Conservation (phyloP, 495 filamentous ascomycete species). For the Penicillium paxilli region DNA sequence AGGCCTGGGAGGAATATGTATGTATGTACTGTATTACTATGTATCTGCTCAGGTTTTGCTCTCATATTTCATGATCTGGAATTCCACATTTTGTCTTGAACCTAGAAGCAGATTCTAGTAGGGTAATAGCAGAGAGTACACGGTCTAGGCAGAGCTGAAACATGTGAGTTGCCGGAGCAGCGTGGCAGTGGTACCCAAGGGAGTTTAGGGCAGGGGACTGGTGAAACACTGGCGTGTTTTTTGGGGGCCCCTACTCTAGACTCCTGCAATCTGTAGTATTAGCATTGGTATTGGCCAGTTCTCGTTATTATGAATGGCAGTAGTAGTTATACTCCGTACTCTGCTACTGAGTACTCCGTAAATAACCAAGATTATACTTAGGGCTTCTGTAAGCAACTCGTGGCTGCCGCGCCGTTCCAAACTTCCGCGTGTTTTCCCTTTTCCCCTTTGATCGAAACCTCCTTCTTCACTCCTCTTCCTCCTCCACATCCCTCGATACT, state of each 20-base stretch:
- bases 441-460: not conserved
- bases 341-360: too few relatives aligned
- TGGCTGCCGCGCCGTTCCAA: too few relatives aligned
- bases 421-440: not conserved
- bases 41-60: too few relatives aligned
- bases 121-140: not conserved
- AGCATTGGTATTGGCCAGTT: too few relatives aligned
- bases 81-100: not conserved
- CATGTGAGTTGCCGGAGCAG: constrained; percentile 39
- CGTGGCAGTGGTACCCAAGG: constrained; percentile 13
- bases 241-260: constrained; percentile 18
- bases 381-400: too few relatives aligned
- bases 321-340: not conserved
- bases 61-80: not conserved
- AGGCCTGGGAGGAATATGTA: not conserved
- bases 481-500: constrained; percentile 8
- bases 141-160: not conserved
- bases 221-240: constrained; percentile 48
- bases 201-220: constrained; percentile 3
- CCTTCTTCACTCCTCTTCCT: constrained; percentile 3
- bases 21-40: too few relatives aligned
- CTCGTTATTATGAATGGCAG: constrained; percentile 18
- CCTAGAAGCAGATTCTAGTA: not conserved
- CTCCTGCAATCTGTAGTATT: too few relatives aligned
- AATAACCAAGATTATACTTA: too few relatives aligned